phyloP scores from a whole-genome alignment of 495 filamentous ascomycete genomes.

The Geoglossum glabrum region DNA sequence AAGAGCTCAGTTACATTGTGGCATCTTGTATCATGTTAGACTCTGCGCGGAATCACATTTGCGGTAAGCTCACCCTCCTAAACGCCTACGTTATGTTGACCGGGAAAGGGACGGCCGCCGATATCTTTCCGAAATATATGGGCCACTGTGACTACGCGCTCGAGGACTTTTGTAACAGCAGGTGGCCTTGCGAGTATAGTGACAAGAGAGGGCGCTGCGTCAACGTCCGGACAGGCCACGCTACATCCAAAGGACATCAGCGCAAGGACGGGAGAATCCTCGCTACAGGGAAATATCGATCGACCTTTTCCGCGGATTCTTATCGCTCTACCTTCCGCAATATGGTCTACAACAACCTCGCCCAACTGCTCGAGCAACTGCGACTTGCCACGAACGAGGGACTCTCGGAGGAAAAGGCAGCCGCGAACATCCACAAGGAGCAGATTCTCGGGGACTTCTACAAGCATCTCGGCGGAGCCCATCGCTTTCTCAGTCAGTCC shows the following conservation, averaged over 20 bases:
- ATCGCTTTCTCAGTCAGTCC: constrained; percentile 17
- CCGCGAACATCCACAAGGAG: constrained; percentile 16
- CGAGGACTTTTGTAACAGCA: constrained; percentile 26
- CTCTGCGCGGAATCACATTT: constrained; percentile 23
- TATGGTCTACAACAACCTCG: constrained; percentile 12
- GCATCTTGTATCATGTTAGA: constrained; percentile 34
- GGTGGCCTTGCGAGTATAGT: constrained; percentile 27
- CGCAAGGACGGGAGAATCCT: constrained; percentile 26
- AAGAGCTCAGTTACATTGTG: constrained; percentile 28
- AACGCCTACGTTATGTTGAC: not conserved
- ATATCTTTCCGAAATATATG: constrained; percentile 18
- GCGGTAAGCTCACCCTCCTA: constrained; percentile 13
- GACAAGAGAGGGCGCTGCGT: constrained; percentile 20
- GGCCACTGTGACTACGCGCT: constrained; percentile 24
- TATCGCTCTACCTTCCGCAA: constrained; percentile 18
- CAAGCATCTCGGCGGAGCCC: constrained; percentile 8
- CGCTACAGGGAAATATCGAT: constrained; percentile 25
- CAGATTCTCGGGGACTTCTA: constrained; percentile 17
- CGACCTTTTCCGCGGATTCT: constrained; percentile 19
- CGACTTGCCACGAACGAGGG: not conserved
- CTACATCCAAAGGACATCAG: constrained; percentile 28
- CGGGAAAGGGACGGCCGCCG: not conserved
- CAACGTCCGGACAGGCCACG: constrained; percentile 24
- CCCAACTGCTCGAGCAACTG: not conserved
- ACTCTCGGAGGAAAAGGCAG: constrained; percentile 5